Conservation (phyloP, 129 eudicot species). For the Cynara cardunculus region DNA sequence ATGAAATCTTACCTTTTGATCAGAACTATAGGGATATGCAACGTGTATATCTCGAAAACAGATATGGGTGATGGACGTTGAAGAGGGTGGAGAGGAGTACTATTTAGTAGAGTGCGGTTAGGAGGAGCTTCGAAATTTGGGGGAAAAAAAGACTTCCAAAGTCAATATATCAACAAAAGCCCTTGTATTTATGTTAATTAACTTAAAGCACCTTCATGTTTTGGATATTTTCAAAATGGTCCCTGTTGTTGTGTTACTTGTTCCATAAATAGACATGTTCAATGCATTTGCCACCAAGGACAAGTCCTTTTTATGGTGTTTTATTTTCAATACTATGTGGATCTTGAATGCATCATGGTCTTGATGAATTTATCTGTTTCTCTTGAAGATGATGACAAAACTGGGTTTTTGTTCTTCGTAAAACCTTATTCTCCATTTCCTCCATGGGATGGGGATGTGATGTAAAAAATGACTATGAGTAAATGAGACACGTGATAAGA, state of each 20-base stretch:
- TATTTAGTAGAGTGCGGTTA: constrained; percentile 13
- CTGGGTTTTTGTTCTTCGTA: not conserved
- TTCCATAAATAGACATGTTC: not conserved
- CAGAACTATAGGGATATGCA: constrained; percentile 10
- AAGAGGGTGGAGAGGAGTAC: constrained; percentile 24
- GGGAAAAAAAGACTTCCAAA: not conserved
- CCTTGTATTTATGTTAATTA: constrained; percentile 14
- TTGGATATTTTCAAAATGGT: not conserved
- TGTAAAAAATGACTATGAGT: too few relatives aligned
- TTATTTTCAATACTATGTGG: not conserved
- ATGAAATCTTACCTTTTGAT: constrained; percentile 13
- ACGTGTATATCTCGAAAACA: constrained; percentile 20
- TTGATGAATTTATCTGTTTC: too few relatives aligned
- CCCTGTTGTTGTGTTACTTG: not conserved
- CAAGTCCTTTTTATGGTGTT: not conserved
- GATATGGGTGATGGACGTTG: constrained; percentile 43
- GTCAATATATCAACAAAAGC: not conserved
- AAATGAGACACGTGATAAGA: too few relatives aligned
- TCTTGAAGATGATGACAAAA: too few relatives aligned
- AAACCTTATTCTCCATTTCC: not conserved
- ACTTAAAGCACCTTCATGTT: not conserved
- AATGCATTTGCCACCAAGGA: not conserved
- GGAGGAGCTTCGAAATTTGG: not conserved
- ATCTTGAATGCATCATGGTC: not conserved
- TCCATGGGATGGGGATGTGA: not conserved